Conservation (phyloP, 208 protist genomes). For the Giardia muris region DNA sequence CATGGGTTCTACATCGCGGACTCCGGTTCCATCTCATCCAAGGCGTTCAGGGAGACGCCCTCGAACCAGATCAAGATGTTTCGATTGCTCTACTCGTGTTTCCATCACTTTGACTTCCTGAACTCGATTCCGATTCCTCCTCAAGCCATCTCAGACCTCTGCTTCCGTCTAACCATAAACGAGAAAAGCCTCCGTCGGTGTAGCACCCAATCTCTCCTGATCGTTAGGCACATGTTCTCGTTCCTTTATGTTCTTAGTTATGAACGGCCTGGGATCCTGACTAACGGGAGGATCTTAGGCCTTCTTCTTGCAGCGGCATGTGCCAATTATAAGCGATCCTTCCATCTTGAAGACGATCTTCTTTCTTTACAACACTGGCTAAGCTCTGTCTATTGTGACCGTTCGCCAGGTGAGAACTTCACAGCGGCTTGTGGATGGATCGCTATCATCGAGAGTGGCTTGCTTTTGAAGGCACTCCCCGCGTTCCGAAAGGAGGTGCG, state of each 20-base stretch:
- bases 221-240: neutral
- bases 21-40: neutral
- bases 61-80: neutral
- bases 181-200: neutral
- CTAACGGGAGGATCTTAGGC: neutral
- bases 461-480: neutral
- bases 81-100: neutral
- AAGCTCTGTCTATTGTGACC: neutral
- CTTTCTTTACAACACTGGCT: neutral
- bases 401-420: neutral
- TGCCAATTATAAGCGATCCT: neutral
- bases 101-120: neutral
- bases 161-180: neutral
- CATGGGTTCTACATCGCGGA: neutral
- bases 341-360: neutral
- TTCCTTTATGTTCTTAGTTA: neutral
- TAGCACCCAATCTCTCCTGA: neutral
- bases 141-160: neutral
- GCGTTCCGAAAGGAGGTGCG: too few relatives aligned
- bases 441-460: neutral
- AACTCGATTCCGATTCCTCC: neutral
- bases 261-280: neutral
- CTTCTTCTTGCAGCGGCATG: neutral
- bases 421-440: neutral
- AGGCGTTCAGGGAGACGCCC: neutral